Evolutionary conservation across 139 green algal genomes (phyloP).

Genomic region (Monoraphidium neglectum): DNA sequence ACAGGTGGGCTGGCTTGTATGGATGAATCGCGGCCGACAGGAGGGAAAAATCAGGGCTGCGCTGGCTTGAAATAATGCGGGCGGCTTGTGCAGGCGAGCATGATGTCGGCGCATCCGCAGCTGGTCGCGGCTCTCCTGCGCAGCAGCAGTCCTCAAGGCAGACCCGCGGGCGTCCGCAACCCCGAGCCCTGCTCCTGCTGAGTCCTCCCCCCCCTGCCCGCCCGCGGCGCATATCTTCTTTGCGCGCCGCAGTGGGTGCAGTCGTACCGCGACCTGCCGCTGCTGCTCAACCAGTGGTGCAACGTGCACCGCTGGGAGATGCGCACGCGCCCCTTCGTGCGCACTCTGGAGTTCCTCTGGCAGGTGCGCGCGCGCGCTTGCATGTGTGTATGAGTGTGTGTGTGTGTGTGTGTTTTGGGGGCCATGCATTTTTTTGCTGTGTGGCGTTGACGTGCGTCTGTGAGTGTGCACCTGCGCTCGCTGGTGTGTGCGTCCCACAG

Average conservation of each 20-base stretch:
- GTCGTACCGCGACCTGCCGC: constrained; percentile 93
- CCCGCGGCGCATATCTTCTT: no score
- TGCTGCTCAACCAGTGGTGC: constrained; percentile 98
- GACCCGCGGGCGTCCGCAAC: no score
- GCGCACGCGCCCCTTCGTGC: constrained; percentile 96
- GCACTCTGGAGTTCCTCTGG: constrained; percentile 99
- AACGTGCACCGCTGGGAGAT: constrained; percentile 99
- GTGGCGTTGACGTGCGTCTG: background rate
- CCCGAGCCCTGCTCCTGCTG: no score
- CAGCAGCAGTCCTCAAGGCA: no score
- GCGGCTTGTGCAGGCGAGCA: no score
- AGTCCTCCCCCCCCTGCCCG: no score
- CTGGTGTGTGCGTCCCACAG: background rate
- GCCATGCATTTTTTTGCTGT: background rate
- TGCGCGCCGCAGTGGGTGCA: constrained; percentile 76
- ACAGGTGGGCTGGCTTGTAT: constrained; percentile 42
- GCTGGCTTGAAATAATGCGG: no score
- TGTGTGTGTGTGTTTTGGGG: background rate
- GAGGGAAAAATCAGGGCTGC: no score
- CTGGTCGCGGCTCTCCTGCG: no score
- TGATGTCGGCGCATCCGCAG: no score
- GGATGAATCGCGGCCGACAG: no score
- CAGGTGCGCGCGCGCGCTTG: constrained; percentile 42
- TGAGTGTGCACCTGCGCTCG: background rate
- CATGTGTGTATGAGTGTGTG: background rate